Conservation (phyloP, 805 yeast genomes). For the Komagataella populi region DNA sequence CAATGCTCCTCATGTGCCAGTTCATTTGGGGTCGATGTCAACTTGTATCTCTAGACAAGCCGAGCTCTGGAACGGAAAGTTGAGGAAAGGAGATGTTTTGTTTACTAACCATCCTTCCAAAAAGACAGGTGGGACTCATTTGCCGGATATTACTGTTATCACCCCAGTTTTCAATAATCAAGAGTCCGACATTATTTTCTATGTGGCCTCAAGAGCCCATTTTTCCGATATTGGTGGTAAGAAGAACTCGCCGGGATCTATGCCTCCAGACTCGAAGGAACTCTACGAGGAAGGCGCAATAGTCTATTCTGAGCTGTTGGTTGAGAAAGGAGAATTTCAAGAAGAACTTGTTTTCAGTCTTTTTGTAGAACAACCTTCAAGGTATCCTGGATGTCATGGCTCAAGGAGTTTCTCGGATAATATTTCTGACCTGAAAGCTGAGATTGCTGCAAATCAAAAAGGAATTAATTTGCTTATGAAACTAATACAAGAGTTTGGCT, state of each 20-base stretch:
- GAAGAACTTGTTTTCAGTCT: constrained; percentile 51
- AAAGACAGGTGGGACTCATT: constrained; percentile 66
- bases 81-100: constrained; percentile 62
- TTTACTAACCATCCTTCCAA: constrained; percentile 66
- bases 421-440: constrained; percentile 73
- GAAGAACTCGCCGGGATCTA: constrained; percentile 61
- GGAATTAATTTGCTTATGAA: constrained; percentile 57
- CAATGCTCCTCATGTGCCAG: constrained; percentile 83
- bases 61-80: constrained; percentile 45
- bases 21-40: constrained; percentile 79
- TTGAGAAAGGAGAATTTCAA: constrained; percentile 60
- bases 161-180: constrained; percentile 70
- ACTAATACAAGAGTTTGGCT: constrained; percentile 50
- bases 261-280: constrained; percentile 85
- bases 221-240: constrained; percentile 94
- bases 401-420: constrained; percentile 77
- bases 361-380: constrained; percentile 62
- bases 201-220: constrained; percentile 90
- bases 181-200: constrained; percentile 44
- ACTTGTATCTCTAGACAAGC: constrained; percentile 63
- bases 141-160: constrained; percentile 85
- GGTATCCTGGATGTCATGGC: constrained; percentile 80
- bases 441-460: constrained; percentile 77
- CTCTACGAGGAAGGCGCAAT: constrained; percentile 88
- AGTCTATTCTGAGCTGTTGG: constrained; percentile 65